Percentiles rank a stretch among this genome's conserved stretches.
Conservation (phyloP, 2,329 filamentous ascomycete species). For the Trichoderma cornu-damae region DNA sequence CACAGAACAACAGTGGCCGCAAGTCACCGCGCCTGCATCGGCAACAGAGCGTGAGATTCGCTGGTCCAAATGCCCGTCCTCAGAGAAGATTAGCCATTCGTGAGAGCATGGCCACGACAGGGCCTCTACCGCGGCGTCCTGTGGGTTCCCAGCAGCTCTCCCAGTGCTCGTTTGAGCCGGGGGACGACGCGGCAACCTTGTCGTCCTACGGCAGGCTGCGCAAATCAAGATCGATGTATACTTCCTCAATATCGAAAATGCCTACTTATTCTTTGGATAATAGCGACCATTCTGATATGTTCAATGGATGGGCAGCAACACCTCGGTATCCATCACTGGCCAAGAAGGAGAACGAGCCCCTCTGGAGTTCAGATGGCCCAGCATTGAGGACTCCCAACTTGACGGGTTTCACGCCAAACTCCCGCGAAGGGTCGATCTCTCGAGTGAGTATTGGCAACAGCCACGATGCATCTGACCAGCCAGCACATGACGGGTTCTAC, state of each 20-base stretch:
- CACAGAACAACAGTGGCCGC: constrained; percentile 36
- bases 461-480: constrained; percentile 34
- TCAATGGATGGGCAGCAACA: constrained; percentile 13
- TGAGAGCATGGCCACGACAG: constrained; percentile 25
- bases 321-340: constrained; percentile 11
- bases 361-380: constrained; percentile 14
- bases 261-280: constrained; percentile 19
- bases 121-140: not conserved
- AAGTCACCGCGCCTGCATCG: constrained; percentile 32
- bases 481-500: constrained; percentile 35
- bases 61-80: constrained; percentile 32
- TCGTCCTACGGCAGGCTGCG: constrained; percentile 48
- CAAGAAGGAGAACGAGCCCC: constrained; percentile 30
- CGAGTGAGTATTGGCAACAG: constrained; percentile 22
- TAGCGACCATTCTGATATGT: constrained; percentile 14
- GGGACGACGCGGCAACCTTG: constrained; percentile 45
- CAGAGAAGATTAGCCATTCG: constrained; percentile 29
- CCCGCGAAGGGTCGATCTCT: constrained; percentile 26
- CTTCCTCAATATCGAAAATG: constrained; percentile 26
- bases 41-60: constrained; percentile 54
- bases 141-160: constrained; percentile 26
- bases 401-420: constrained; percentile 47
- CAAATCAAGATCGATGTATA: constrained; percentile 53
- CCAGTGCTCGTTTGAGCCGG: constrained; percentile 42
- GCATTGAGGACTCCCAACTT: constrained; percentile 47